Conservation (phyloP, 441 rosid genomes). For the Biscutella laevigata region DNA sequence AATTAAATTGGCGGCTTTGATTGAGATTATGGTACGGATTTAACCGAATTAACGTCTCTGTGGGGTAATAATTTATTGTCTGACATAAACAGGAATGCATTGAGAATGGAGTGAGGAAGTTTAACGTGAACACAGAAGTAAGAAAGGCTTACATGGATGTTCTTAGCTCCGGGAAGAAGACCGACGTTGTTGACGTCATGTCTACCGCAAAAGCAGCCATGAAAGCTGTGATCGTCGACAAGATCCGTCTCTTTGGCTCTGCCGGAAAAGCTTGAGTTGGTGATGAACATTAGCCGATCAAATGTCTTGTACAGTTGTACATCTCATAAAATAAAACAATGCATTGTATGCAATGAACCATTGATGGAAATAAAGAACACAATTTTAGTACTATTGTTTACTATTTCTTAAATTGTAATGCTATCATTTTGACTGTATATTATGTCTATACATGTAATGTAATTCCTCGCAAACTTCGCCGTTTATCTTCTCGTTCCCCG, state of each 20-base stretch:
- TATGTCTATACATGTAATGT: not conserved
- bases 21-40: not conserved
- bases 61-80: slow-evolving; percentile 1
- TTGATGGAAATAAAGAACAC: slow-evolving; percentile 2
- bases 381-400: not conserved
- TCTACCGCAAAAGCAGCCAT: slow-evolving; percentile 70
- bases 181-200: slow-evolving; percentile 70
- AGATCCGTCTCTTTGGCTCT: slow-evolving; percentile 87
- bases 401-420: no score
- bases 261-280: slow-evolving; percentile 60
- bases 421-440: not conserved
- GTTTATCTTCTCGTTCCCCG: slow-evolving; percentile 21
- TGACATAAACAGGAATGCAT: slow-evolving; percentile 50
- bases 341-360: slow-evolving; percentile 2
- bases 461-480: slow-evolving; percentile 34
- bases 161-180: slow-evolving; percentile 41
- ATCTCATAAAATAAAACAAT: not conserved
- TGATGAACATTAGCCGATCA: not conserved
- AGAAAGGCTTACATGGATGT: slow-evolving; percentile 73
- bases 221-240: slow-evolving; percentile 72
- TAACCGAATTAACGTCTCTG: not conserved
- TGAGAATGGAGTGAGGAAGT: slow-evolving; percentile 71
- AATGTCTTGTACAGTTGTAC: not conserved
- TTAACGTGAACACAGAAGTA: slow-evolving; percentile 83
- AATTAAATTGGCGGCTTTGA: not conserved